phyloP scores from a whole-genome alignment of 2,329 filamentous ascomycete genomes.

The Chalaropsis ovoidea region DNA sequence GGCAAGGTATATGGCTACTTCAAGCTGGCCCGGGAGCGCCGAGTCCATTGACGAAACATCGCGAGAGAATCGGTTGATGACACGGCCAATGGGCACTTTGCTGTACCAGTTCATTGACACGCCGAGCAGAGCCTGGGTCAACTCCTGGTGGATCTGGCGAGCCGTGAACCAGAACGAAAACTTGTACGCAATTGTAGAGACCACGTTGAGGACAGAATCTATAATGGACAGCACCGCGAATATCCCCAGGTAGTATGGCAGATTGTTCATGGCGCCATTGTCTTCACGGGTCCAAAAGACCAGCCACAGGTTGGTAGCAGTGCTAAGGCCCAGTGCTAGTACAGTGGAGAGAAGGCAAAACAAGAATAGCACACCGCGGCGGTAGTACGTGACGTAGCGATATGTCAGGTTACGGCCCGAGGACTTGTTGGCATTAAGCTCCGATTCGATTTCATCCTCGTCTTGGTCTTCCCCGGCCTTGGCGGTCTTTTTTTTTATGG shows the following conservation, averaged over 20 bases:
- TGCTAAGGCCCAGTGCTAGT: constrained; percentile 19
- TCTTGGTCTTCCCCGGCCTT: constrained; percentile 2
- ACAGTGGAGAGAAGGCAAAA: constrained; percentile 20
- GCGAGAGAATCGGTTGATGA: constrained; percentile 47
- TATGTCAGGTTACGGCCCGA: constrained; percentile 20
- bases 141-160: constrained; percentile 41
- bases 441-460: constrained; percentile 24
- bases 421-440: constrained; percentile 25
- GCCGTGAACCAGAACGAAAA: constrained; percentile 49
- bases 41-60: constrained; percentile 49
- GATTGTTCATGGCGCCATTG: constrained; percentile 36
- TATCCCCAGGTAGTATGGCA: constrained; percentile 45
- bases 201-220: constrained; percentile 37
- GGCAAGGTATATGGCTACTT: constrained; percentile 35
- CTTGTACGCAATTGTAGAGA: constrained; percentile 41
- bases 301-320: constrained; percentile 36
- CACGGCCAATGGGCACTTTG: constrained; percentile 42
- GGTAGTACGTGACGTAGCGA: constrained; percentile 38
- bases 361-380: constrained; percentile 16
- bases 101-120: constrained; percentile 51
- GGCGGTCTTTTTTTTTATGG: neutral
- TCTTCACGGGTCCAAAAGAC: constrained; percentile 36
- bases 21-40: constrained; percentile 38
- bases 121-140: constrained; percentile 43
- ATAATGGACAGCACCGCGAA: constrained; percentile 40